Conservation (phyloP, 2,329 filamentous ascomycete genomes). For the Ramichloridium luteum region DNA sequence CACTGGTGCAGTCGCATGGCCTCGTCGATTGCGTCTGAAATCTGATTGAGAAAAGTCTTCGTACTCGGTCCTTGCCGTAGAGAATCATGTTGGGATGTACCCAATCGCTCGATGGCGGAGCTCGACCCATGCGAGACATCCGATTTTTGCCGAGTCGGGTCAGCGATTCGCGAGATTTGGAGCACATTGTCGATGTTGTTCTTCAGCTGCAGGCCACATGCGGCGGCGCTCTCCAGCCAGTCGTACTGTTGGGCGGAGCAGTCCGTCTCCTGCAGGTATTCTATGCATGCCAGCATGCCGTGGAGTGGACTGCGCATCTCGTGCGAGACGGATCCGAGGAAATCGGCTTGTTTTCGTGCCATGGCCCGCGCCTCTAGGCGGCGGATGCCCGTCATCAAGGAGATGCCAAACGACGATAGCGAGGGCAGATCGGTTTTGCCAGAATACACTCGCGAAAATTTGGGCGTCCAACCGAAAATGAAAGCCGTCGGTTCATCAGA, state of each 20-base stretch:
- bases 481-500: slow-evolving; percentile 34
- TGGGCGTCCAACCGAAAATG: slow-evolving; percentile 32
- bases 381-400: slow-evolving; percentile 45
- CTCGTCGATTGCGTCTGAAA: not conserved
- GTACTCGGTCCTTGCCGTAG: not conserved
- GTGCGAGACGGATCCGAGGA: slow-evolving; percentile 31
- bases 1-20: slow-evolving; percentile 1
- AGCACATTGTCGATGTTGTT: slow-evolving; percentile 33
- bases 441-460: slow-evolving; percentile 24
- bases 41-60: not conserved
- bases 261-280: slow-evolving; percentile 31
- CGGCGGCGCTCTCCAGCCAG: slow-evolving; percentile 20
- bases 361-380: slow-evolving; percentile 39
- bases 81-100: not conserved
- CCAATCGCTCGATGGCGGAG: too few species aligned
- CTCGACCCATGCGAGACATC: too few species aligned
- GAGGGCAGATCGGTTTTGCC: slow-evolving; percentile 20
- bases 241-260: slow-evolving; percentile 10
- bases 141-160: too few species aligned
- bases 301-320: slow-evolving; percentile 23
- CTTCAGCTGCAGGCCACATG: slow-evolving; percentile 28
- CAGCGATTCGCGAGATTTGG: slow-evolving; percentile 30
- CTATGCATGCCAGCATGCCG: slow-evolving; percentile 16
- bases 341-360: slow-evolving; percentile 27
- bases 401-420: slow-evolving; percentile 37